Base-by-base conservation (phyloP, 257 asterid genomes). In the Petunia axillaris region DNA sequence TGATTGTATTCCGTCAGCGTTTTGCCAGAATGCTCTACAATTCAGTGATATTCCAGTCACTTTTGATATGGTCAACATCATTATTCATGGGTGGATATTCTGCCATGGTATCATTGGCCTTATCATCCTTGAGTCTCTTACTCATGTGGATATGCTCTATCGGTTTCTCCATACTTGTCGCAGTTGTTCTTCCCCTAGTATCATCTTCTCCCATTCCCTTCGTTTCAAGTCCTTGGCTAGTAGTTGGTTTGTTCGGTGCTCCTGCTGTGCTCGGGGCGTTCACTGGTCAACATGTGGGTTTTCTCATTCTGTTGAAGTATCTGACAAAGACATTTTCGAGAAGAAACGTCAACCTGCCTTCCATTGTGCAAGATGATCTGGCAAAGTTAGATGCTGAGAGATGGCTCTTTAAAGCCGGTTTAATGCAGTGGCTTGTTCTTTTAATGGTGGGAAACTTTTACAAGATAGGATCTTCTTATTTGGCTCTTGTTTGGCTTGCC, bases 221-320 rank as follows among this genome's bases (percentile, higher is more conserved):
- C 75, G 82, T 96, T 81, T 86, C 98, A 66, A 80, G 88, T 88
- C 99, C 99, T 0, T 91, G 91, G 94, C 88, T 96, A 62, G 94
- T 89, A 64, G 82, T 90, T 81, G 92, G 97, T 67, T 87, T 96
- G 75, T 96, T 91, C 54, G 98, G 91, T 41, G 97, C 92, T 65
- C 99, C 99, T 68, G 97, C 98, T 79, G 90, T 94, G 76, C 88
- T 96, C 3, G 99, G 99, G 82, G 99, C 98, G 37, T 88, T 94
- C 60, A 82, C 79, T 38, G 98, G 99, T 80, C 99, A 96, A 79
- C 98, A 94, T 86, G 4, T 87, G 52, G 99, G 98, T n/a, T 94
- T 68, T 83, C 82, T 78, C 64, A 59, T 90, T 82, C 93, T 92
- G 57, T 65, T 82, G 71, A 87, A 87, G 43, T 89, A 90, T 83